These are phyloP conservation scores for Peronospora destructor DNA, from an alignment of 352 stramenopile genomes.

Conservation along the genomic window DNA sequence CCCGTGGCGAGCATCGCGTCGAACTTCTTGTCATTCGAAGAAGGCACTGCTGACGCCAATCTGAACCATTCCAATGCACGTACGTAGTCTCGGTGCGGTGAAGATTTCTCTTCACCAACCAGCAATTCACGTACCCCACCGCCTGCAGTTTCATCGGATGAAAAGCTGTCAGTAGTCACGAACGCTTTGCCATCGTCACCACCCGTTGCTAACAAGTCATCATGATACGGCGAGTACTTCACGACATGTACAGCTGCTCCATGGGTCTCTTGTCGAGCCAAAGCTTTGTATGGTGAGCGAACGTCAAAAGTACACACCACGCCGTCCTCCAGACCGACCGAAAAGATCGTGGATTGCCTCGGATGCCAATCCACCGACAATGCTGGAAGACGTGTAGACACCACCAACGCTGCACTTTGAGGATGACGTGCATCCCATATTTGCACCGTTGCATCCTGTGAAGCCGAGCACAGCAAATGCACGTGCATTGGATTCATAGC, in stretches of 20 bases:
- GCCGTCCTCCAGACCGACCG: slow-evolving; percentile 60
- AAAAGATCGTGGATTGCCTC: slow-evolving; percentile 44
- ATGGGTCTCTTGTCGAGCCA: slow-evolving; percentile 38
- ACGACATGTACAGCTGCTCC: slow-evolving; percentile 47
- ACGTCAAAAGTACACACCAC: slow-evolving; percentile 63
- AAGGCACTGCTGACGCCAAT: slow-evolving; percentile 3
- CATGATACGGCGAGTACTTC: slow-evolving; percentile 56
- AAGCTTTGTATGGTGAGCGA: slow-evolving; percentile 34
- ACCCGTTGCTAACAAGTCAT: slow-evolving; percentile 52
- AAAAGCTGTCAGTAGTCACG: slow-evolving; percentile 34
- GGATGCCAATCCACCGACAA: slow-evolving; percentile 68
- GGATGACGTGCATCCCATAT: slow-evolving; percentile 67
- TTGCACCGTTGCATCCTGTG: slow-evolving; percentile 63
- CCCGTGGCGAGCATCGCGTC: slow-evolving; percentile 37
- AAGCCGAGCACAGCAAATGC: slow-evolving; percentile 46
- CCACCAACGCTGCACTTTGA: slow-evolving; percentile 29
- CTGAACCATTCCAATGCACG: slow-evolving; percentile 62
- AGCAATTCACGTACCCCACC: slow-evolving; percentile 19
- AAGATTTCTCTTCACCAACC: slow-evolving; percentile 13
- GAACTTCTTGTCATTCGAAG: slow-evolving; percentile 2
- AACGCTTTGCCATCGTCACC: slow-evolving; percentile 56
- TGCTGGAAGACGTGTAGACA: slow-evolving; percentile 39
- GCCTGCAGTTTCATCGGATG: slow-evolving; percentile 11
- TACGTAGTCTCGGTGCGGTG: slow-evolving; percentile 61
- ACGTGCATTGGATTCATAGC: slow-evolving; percentile 38